Conservation (phyloP, 148 eudicot genomes). For the Vaccinium corymbosum region DNA sequence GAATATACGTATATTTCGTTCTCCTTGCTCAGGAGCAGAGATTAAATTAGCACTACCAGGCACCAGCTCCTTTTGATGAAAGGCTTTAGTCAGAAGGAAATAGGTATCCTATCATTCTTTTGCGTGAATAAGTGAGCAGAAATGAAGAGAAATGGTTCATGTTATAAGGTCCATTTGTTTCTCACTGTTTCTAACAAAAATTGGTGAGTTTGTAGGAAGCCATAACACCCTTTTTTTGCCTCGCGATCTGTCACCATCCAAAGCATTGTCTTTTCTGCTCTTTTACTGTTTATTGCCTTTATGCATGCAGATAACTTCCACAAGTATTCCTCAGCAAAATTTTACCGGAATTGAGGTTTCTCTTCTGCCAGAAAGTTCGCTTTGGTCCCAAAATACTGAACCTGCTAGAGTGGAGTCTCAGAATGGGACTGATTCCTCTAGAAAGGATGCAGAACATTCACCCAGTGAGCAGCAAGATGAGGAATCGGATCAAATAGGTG, state of each 20-base stretch:
- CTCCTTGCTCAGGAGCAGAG: neutral
- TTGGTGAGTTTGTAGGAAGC: neutral
- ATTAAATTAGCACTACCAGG: neutral
- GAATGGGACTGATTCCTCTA: slow-evolving; percentile 21
- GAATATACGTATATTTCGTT: neutral
- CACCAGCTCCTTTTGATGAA: neutral
- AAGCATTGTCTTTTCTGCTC: neutral
- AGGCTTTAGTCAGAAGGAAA: neutral
- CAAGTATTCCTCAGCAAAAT: slow-evolving; percentile 27
- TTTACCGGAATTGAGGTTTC: slow-evolving; percentile 19
- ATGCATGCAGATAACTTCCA: slow-evolving; percentile 16
- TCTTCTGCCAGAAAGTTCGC: slow-evolving; percentile 20
- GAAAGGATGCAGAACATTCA: slow-evolving; percentile 32
- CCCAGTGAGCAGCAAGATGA: slow-evolving; percentile 36
- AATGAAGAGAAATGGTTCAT: neutral
- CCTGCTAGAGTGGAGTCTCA: slow-evolving; percentile 21
- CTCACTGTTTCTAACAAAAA: neutral
- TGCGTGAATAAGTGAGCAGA: neutral
- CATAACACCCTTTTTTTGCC: neutral
- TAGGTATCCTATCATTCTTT: neutral
- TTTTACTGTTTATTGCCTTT: neutral
- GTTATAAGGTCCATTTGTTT: neutral
- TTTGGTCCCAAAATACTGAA: slow-evolving; percentile 22
- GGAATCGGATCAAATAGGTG: slow-evolving; percentile 32
- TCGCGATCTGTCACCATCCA: neutral